These are phyloP conservation scores for Cicer bijugum DNA, from an alignment of 306 rosid genomes.

Conservation along the genomic window DNA sequence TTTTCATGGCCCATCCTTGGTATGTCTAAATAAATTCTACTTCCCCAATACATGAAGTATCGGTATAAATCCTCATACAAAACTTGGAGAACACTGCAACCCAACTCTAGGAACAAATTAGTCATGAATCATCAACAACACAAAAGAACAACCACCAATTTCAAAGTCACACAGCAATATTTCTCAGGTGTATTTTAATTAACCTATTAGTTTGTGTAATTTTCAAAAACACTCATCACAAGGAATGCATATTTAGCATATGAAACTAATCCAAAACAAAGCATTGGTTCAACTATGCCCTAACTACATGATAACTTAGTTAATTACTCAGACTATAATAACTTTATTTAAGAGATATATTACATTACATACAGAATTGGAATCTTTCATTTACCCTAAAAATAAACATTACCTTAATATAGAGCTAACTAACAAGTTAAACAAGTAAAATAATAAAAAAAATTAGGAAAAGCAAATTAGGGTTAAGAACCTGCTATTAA, in stretches of 20 bases:
- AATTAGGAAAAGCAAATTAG: not conserved
- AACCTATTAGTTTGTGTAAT: not conserved
- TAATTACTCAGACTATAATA: not conserved
- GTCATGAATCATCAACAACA: not conserved
- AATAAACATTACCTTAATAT: not conserved
- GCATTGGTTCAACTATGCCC: not conserved
- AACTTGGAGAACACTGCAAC: not conserved
- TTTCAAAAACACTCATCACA: not conserved
- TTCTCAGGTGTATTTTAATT: not conserved
- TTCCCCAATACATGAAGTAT: conserved; percentile 2
- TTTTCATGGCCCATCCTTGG: not conserved
- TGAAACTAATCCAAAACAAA: not conserved
- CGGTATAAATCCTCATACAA: not conserved
- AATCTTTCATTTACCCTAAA: not conserved
- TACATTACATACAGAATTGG: not conserved
- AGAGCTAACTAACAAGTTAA: not conserved
- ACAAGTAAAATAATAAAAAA: not conserved
- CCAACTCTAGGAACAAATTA: not conserved
- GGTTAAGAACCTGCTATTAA: conserved; percentile 80
- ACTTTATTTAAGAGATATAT: not conserved
- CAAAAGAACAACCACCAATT: not conserved
- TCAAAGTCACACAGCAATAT: not conserved
- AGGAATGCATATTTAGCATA: not conserved
- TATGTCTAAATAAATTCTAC: not conserved
- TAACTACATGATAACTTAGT: conserved; percentile 1